Evolutionary conservation across 2,329 filamentous ascomycete species (phyloP).

Genomic region (Thielaviopsis musarum): DNA sequence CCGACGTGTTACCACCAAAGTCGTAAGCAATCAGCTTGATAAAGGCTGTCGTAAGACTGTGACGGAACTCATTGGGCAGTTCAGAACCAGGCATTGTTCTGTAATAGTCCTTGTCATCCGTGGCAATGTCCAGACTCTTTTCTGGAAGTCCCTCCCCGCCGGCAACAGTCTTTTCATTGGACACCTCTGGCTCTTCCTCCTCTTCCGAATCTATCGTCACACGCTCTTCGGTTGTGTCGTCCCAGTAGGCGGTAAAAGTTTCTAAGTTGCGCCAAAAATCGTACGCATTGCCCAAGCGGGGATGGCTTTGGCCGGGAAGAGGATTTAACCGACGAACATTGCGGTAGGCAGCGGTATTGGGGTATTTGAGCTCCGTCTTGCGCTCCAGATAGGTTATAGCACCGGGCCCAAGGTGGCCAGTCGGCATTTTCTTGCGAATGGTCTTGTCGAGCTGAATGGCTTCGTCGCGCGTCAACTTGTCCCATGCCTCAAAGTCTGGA

Average conservation of each 20-base stretch:
- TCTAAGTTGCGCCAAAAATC: conserved; percentile 50
- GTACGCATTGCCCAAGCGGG: conserved; percentile 44
- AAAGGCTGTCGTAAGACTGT: conserved; percentile 40
- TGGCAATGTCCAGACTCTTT: conserved; percentile 10
- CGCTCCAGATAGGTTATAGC: conserved; percentile 42
- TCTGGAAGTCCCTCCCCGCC: background rate
- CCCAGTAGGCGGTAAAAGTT: conserved; percentile 41
- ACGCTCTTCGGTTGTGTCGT: conserved; percentile 33
- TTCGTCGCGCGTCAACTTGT: conserved; percentile 30
- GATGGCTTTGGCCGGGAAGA: conserved; percentile 33
- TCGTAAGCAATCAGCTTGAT: conserved; percentile 49
- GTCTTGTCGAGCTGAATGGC: conserved; percentile 30
- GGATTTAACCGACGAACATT: conserved; percentile 41
- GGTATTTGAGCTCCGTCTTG: conserved; percentile 35
- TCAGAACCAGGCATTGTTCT: conserved; percentile 34
- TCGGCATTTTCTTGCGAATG: conserved; percentile 32
- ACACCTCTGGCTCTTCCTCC: background rate
- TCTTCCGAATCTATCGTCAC: conserved; percentile 12
- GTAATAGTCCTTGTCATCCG: conserved; percentile 17
- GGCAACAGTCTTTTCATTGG: background rate
- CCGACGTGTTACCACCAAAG: conserved; percentile 44
- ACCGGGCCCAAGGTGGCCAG: conserved; percentile 38
- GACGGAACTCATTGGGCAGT: conserved; percentile 42
- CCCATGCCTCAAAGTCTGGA: conserved; percentile 37
- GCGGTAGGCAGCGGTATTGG: conserved; percentile 43